Conservation (phyloP, 192 early-diverging fungal species). For the Umbelopsis isabellina region DNA sequence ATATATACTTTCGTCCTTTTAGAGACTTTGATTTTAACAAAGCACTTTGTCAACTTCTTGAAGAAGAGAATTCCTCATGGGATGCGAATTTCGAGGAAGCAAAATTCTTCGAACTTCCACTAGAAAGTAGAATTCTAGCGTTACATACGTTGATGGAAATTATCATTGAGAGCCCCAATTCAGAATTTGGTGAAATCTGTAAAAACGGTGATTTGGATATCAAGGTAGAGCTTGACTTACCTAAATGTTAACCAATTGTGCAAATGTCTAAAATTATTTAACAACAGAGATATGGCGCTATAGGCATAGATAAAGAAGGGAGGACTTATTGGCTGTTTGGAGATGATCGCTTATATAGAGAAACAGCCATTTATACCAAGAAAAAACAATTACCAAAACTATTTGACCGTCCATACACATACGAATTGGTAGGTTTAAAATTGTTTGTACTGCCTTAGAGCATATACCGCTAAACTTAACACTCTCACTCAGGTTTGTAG, state of each 20-base stretch:
- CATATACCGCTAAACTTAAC: background rate
- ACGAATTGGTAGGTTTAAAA: background rate
- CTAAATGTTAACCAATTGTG: background rate
- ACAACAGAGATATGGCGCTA: background rate
- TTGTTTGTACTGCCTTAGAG: background rate
- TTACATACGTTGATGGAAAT: constrained; percentile 7
- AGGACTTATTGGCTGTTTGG: constrained; percentile 14
- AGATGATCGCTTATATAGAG: constrained; percentile 1
- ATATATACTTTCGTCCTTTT: background rate
- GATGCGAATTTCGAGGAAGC: background rate
- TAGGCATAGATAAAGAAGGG: constrained; percentile 1
- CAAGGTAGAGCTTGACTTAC: background rate
- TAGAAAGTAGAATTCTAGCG: background rate
- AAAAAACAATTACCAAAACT: background rate
- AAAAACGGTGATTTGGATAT: background rate
- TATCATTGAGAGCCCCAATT: background rate
- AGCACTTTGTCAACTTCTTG: background rate
- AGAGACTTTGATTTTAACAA: background rate
- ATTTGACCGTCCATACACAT: background rate
- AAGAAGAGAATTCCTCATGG: background rate
- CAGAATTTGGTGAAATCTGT: constrained; percentile 8
- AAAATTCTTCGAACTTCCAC: background rate
- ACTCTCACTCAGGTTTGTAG: background rate
- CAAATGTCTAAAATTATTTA: background rate
- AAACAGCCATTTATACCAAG: background rate